Evolutionary conservation across 1,284 basidiomycete species (phyloP), one percentile per base, ranked within the genome.

Genomic region (Earliella scabrosa): DNA sequence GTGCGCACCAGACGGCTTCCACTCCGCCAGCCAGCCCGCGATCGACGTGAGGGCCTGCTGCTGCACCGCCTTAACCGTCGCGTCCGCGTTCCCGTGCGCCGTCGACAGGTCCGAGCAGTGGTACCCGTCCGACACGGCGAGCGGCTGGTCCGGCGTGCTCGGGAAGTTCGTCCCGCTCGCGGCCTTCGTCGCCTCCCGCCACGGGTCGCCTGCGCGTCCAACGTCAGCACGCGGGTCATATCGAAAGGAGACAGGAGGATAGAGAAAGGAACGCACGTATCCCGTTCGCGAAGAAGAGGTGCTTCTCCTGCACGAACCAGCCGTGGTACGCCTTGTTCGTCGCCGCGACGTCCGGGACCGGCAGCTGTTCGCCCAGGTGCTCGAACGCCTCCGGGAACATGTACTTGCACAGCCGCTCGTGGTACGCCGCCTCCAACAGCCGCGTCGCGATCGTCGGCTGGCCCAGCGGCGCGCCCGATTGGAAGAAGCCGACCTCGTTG

Each of bases 231-330:
- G 40, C 21, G 9, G 10, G 40, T 47, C 11, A n/a, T n/a, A 4
- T 18, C n/a, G 26, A 16, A 21, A 23, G 20, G 23, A 20, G 13
- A 16, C 21, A 21, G 6, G 40, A 26, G 31, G 10, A 7, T 38
- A 18, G 13, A 5, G 11, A 24, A 46, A 45, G 3, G n/a, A 7
- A 77, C 85, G 58, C 63, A 88, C 87, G 82, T 45, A 76, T 69
- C 43, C 85, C 86, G 44, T 84, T 88, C 21, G 82, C 82, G 60
- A 86, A 86, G 75, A 89, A 85, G 0, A 90, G 69, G n/a, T 79
- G 76, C 35, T 83, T 71, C 32, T 27, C 18, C 21, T 27, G 29
- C 20, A 85, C 76, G 63, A 82, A 69, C 85, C 86, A 88, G 3
- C 87, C 87, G 4, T 68, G 63, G 67, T 86, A 88, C 23, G 66